Base-by-base conservation (phyloP, 768 basidiomycete genomes). In the Termitomyces sp. region DNA sequence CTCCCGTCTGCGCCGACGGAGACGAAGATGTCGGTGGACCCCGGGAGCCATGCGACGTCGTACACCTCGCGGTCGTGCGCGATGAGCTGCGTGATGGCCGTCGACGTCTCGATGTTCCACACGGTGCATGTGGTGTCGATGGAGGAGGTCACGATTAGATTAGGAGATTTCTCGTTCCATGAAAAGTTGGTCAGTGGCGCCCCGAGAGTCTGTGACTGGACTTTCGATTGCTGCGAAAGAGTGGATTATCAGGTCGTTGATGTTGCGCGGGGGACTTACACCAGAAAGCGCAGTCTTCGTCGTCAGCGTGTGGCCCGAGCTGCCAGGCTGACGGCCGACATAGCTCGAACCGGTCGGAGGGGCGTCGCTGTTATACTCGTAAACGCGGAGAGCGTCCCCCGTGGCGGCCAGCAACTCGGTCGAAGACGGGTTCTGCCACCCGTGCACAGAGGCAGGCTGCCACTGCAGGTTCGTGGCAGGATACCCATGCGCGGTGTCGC, bases 51-150 rank as follows among this genome's bases (percentile, higher is more conserved):
- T n/a, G 94, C 94, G 43, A 97, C 94, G 68, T 98, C 94, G 74
- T 95, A 96, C 14, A 94, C 94, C 74, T 95, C 90, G 48, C 92
- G 85, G 77, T 98, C 94, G 72, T 97, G 96, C 0, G 96, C 94
- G 66, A 97, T 96, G 59, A 99, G 85, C 71, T 98, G 97, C 3
- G 97, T 99, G 68, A 98, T 85, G 26, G 97, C 96, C 7, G 90
- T 87, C 26, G 86, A 84, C 3, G 92, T 92, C 66, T 96, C 90
- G 68, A 99, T 92, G 71, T 99, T 97, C 97, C 97, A 99, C 24
- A 98, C 90, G 1, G 97, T 98, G 70, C 96, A 98, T 14, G 95
- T 97, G 52, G 97, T 99, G 69, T 99, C 97, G 65, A 98, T 96
- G 8, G 94, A 97, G 24, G 96, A 95, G 6, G 97, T 99, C 38